phyloP scores from a whole-genome alignment of 208 protist species.

The Leishmania braziliensis region DNA sequence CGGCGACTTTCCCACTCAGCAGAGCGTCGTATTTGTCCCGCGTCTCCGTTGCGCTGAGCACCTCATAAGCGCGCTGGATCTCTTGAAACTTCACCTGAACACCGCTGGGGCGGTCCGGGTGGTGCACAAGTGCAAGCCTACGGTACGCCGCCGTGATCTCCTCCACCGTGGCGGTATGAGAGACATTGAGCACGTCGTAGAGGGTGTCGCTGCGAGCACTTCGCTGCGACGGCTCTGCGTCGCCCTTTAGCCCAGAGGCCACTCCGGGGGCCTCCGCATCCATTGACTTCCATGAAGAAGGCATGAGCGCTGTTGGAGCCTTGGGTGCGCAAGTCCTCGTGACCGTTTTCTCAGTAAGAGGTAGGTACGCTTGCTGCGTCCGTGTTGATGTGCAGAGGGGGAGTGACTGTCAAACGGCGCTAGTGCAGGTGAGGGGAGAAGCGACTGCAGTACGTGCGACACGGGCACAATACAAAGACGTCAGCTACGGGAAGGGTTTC shows the following conservation, averaged over 20 bases:
- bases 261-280: background rate
- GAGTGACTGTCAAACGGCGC: background rate
- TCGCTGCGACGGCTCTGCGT: background rate
- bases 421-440: background rate
- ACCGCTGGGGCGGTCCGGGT: constrained; percentile 86
- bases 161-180: constrained; percentile 52
- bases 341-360: background rate
- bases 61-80: constrained; percentile 96
- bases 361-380: background rate
- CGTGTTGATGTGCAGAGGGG: background rate
- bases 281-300: background rate
- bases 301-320: constrained; percentile 4
- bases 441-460: background rate
- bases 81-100: constrained; percentile 74
- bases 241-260: background rate
- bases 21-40: constrained; percentile 94
- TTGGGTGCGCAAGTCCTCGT: background rate
- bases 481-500: too few species aligned
- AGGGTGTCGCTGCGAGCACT: constrained; percentile 29
- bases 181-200: constrained; percentile 81
- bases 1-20: constrained; percentile 18
- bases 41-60: constrained; percentile 92
- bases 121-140: constrained; percentile 70
- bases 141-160: constrained; percentile 89
- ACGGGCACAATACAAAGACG: background rate